Evolutionary conservation across 2,329 filamentous ascomycete species (phyloP).

Genomic region (Calonectria crousiana): DNA sequence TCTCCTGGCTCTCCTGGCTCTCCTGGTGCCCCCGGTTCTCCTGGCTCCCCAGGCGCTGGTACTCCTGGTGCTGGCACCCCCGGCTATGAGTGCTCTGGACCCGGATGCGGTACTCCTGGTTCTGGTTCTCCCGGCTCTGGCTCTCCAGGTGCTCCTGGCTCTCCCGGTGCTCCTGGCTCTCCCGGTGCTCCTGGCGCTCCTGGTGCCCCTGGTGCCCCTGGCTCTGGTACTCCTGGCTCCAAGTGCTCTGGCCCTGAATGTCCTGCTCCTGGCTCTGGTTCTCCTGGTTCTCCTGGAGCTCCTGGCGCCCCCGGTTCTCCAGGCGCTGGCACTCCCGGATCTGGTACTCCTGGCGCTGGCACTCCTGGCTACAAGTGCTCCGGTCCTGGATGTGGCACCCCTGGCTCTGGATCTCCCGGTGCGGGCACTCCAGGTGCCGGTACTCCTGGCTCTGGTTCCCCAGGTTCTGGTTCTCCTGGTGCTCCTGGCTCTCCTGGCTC

Average conservation of each 20-base stretch:
- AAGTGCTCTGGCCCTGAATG: background rate
- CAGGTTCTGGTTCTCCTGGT: background rate
- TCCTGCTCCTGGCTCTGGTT: background rate
- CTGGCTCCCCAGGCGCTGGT: too few relatives aligned
- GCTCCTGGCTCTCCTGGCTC: background rate
- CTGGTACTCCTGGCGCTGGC: background rate
- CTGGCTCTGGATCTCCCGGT: background rate
- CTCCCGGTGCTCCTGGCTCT: too few relatives aligned
- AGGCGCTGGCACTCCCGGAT: background rate
- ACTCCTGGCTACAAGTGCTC: background rate
- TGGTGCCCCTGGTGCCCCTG: background rate
- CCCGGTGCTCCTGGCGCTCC: background rate
- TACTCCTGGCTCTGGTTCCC: conserved; percentile 9
- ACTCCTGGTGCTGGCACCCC: conserved; percentile 20
- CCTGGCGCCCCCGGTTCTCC: background rate
- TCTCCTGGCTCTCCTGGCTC: background rate
- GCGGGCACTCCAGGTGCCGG: conserved; percentile 5
- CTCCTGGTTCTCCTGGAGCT: background rate
- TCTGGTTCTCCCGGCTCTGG: conserved; percentile 12
- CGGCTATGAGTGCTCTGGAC: too few relatives aligned
- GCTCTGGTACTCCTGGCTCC: background rate
- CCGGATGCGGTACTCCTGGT: background rate
- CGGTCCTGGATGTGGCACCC: background rate
- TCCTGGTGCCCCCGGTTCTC: too few relatives aligned
- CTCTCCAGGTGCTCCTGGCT: conserved; percentile 14